Conservation (phyloP, 208 protist species). For the Trichomonas gallinae region DNA sequence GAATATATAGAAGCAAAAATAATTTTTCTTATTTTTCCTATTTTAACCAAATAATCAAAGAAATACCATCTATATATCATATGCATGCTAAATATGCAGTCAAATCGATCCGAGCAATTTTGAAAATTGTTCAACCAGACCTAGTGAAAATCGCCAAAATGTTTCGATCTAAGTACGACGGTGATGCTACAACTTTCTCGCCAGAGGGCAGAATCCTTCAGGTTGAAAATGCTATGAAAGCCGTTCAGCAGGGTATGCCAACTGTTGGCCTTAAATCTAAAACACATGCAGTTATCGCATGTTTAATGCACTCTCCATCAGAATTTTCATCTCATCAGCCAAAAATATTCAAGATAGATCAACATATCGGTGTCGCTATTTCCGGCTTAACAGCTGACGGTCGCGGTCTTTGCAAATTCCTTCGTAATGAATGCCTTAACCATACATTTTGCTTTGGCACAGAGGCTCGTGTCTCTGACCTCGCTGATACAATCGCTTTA, state of each 20-base stretch:
- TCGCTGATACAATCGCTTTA: slow-evolving; percentile 35
- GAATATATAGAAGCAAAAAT: no score
- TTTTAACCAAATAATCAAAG: no score
- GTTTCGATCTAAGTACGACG: slow-evolving; percentile 59
- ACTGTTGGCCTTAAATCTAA: slow-evolving; percentile 82
- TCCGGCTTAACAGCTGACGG: slow-evolving; percentile 86
- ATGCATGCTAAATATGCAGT: no score
- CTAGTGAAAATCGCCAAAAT: slow-evolving; percentile 24
- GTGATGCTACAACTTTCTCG: slow-evolving; percentile 93
- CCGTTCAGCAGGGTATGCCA: slow-evolving; percentile 93
- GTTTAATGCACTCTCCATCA: slow-evolving; percentile 62
- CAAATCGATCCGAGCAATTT: neutral
- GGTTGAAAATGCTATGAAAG: slow-evolving; percentile 97
- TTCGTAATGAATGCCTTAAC: slow-evolving; percentile 86
- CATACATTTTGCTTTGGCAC: slow-evolving; percentile 64
- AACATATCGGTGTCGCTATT: slow-evolving; percentile 92
- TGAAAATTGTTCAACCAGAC: neutral
- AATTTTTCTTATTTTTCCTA: no score
- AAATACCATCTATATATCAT: no score
- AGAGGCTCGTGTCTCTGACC: neutral
- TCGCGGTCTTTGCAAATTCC: slow-evolving; percentile 64
- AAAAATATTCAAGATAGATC: slow-evolving; percentile 64
- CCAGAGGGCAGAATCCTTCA: slow-evolving; percentile 58
- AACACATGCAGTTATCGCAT: slow-evolving; percentile 72
- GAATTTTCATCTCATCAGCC: slow-evolving; percentile 85